These are phyloP conservation scores for Henckelia pumila DNA, from an alignment of 257 asterid genomes.

Conservation along the genomic window DNA sequence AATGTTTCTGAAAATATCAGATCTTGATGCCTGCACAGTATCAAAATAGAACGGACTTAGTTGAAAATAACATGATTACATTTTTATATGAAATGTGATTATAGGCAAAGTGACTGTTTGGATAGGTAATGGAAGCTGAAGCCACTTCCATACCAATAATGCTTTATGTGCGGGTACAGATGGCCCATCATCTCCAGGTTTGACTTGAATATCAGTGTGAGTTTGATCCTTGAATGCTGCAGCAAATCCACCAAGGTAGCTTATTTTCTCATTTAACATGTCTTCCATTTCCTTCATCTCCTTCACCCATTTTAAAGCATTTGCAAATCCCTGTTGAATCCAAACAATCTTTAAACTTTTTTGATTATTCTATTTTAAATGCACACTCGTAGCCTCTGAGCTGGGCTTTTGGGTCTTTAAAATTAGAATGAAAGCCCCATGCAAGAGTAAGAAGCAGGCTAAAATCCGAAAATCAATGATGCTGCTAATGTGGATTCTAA, in stretches of 20 bases:
- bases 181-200: slow-evolving; percentile 72
- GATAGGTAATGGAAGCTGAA: not conserved
- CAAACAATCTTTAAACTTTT: not conserved
- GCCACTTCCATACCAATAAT: slow-evolving; percentile 44
- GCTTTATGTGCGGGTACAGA: slow-evolving; percentile 82
- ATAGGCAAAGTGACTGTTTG: not conserved
- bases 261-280: slow-evolving; percentile 56
- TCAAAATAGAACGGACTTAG: not conserved
- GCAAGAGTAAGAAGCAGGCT: not conserved
- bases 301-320: slow-evolving; percentile 81
- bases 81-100: not conserved
- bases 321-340: slow-evolving; percentile 62
- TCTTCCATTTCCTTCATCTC: slow-evolving; percentile 83
- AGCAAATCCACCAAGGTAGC: slow-evolving; percentile 56
- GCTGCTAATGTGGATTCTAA: not conserved
- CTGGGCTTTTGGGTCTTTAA: not conserved
- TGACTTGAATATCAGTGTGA: slow-evolving; percentile 68
- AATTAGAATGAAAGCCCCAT: not conserved
- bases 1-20: slow-evolving; percentile 59
- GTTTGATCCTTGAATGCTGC: slow-evolving; percentile 60
- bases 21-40: slow-evolving; percentile 65
- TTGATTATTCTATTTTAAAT: not conserved
- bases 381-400: not conserved
- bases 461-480: not conserved
- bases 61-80: not conserved